Conservation (phyloP, 805 yeast species). For the Yamadazyma ubonensis region DNA sequence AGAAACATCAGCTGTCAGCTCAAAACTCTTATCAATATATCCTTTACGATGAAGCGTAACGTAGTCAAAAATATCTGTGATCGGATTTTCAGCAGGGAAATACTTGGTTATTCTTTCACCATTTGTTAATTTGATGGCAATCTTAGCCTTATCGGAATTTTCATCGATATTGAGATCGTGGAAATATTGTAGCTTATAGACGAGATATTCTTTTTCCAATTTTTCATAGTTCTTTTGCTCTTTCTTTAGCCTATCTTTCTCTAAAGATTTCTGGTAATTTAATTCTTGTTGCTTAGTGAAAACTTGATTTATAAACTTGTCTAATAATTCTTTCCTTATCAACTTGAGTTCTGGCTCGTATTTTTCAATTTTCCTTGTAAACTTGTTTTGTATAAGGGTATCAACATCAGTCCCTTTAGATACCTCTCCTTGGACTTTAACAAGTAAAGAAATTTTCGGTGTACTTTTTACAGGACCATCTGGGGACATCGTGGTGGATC, state of each 20-base stretch:
- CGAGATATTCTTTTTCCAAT: constrained; percentile 39
- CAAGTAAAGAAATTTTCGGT: constrained; percentile 60
- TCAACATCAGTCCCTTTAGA: constrained; percentile 38
- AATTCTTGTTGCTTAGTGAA: constrained; percentile 72
- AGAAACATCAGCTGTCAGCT: constrained; percentile 23
- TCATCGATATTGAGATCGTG: constrained; percentile 16
- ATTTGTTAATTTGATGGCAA: constrained; percentile 65
- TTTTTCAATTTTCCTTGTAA: constrained; percentile 48
- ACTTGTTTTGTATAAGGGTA: constrained; percentile 35
- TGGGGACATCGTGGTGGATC: constrained; percentile 52
- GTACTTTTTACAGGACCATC: constrained; percentile 52
- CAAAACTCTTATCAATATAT: constrained; percentile 33
- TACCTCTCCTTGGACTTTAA: constrained; percentile 62
- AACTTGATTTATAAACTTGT: constrained; percentile 54
- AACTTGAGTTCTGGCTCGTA: constrained; percentile 61
- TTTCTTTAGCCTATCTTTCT: constrained; percentile 59
- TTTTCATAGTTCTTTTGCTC: constrained; percentile 24
- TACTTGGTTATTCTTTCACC: constrained; percentile 54
- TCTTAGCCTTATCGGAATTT: constrained; percentile 43
- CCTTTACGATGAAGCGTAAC: constrained; percentile 38
- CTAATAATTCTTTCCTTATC: constrained; percentile 63
- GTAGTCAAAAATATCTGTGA: constrained; percentile 34
- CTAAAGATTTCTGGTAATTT: constrained; percentile 70
- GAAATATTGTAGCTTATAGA: constrained; percentile 27
- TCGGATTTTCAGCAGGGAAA: constrained; percentile 29